Evolutionary conservation across 164 flowering plant genomes (phyloP).

Genomic region (Paratinospora sagittata): DNA sequence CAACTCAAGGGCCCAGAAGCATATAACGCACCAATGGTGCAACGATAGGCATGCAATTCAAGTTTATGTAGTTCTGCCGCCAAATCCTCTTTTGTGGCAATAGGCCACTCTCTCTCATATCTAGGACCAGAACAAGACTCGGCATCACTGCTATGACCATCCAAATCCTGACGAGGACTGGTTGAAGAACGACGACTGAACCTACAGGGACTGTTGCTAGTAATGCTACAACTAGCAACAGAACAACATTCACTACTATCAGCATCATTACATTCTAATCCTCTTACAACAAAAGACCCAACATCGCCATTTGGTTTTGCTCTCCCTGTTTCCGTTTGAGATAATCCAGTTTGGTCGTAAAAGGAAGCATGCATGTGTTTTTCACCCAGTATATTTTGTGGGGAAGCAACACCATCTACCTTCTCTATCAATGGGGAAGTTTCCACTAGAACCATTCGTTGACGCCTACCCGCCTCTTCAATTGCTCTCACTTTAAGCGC

Average conservation of each 20-base stretch:
- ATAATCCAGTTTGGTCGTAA: constrained; percentile 24
- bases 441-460: constrained; percentile 15
- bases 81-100: constrained; percentile 37
- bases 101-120: constrained; percentile 29
- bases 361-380: constrained; percentile 43
- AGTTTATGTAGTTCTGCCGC: constrained; percentile 58
- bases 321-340: constrained; percentile 37
- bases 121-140: constrained; percentile 47
- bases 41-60: constrained; percentile 85
- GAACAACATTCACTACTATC: constrained; percentile 46
- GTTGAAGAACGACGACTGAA: background rate
- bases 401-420: constrained; percentile 54
- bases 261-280: constrained; percentile 37
- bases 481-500: constrained; percentile 31
- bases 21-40: constrained; percentile 75
- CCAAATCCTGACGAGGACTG: constrained; percentile 32
- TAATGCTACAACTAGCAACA: constrained; percentile 79
- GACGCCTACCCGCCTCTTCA: constrained; percentile 30
- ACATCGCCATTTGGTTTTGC: constrained; percentile 28
- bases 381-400: constrained; percentile 40
- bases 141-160: constrained; percentile 48
- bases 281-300: constrained; percentile 31
- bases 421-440: constrained; percentile 28
- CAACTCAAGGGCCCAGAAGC: constrained; percentile 93
- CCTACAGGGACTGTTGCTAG: constrained; percentile 17